Evolutionary conservation across 306 rosid genomes (phyloP), one percentile per base, ranked within the genome.

Genomic region (Cucurbita ficifolia): DNA sequence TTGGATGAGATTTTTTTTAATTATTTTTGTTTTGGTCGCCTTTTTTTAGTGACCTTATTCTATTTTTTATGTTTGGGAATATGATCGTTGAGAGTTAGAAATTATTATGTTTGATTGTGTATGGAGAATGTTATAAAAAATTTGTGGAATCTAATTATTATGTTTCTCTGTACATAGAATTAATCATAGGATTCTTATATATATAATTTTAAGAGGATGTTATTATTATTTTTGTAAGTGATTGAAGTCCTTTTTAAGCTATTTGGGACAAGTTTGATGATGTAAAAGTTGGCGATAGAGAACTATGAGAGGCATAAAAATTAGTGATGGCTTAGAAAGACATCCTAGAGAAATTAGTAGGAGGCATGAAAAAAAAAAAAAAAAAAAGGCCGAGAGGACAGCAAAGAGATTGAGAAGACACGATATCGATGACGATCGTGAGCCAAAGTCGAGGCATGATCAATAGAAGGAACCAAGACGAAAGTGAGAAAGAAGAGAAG

Each of bases 181-280:
- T 14, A 16, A 49, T 49, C 53, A 5, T 49, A 49, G 18, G 53
- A 14, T 14, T 49, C 53, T 14, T 14, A 2, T 45, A 0, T 5
- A 9, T 45, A 0, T 42, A 42, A 42, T 42, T 42, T 42, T 8
- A 42, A n/a, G n/a, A n/a, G n/a, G n/a, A n/a, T n/a, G n/a, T n/a
- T n/a, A n/a, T n/a, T n/a, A n/a, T n/a, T n/a, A n/a, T n/a, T n/a
- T n/a, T n/a, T n/a, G n/a, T n/a, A n/a, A n/a, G n/a, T n/a, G n/a
- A n/a, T n/a, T n/a, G n/a, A n/a, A n/a, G n/a, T n/a, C n/a, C n/a
- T n/a, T n/a, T n/a, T n/a, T n/a, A n/a, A n/a, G n/a, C n/a, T n/a
- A n/a, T n/a, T n/a, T n/a, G n/a, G n/a, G n/a, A n/a, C n/a, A n/a
- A 80, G 70, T 95, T 84, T 84, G 90, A 85, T 4, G 86, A 83